A percentile compares a stretch with the other conserved stretches of the same genome.
phyloP scores from a whole-genome alignment of 768 basidiomycete genomes.

The Leccinum ochraceum region DNA sequence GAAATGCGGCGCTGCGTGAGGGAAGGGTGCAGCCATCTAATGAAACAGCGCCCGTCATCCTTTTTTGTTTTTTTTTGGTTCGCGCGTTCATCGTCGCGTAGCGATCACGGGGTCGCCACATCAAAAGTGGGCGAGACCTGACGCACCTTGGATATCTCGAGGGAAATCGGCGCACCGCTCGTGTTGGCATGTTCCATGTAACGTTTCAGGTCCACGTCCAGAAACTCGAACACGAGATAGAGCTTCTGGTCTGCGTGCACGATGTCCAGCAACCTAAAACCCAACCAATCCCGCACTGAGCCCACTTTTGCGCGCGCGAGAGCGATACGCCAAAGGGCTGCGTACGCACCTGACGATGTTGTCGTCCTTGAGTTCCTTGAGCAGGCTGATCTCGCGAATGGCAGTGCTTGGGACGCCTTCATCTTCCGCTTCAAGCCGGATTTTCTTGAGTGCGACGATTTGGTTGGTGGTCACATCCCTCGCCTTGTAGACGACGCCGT shows the following conservation, averaged over 20 bases:
- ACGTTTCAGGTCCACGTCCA: slow-evolving; percentile 94
- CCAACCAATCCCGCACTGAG: slow-evolving; percentile 9
- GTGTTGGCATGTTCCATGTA: slow-evolving; percentile 92
- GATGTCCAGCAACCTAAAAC: slow-evolving; percentile 83
- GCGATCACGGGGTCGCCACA: slow-evolving; percentile 6
- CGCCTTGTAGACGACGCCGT: slow-evolving; percentile 98
- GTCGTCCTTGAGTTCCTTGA: slow-evolving; percentile 96
- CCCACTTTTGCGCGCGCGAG: background rate
- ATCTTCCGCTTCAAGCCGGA: slow-evolving; percentile 96
- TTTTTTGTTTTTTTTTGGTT: slow-evolving; percentile 1
- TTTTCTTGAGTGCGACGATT: slow-evolving; percentile 98
- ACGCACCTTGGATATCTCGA: slow-evolving; percentile 79
- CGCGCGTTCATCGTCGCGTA: background rate
- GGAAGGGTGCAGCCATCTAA: slow-evolving; percentile 10
- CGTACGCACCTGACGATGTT: slow-evolving; percentile 82
- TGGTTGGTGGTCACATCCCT: slow-evolving; percentile 74
- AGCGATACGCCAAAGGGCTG: background rate
- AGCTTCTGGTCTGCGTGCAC: slow-evolving; percentile 97
- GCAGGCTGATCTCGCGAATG: slow-evolving; percentile 94
- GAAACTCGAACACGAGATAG: slow-evolving; percentile 96
- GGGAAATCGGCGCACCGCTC: slow-evolving; percentile 67
- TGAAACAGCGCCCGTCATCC: slow-evolving; percentile 2
- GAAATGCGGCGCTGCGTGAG: slow-evolving; percentile 1
- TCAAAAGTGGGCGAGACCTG: background rate
- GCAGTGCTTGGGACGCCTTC: slow-evolving; percentile 98